These are phyloP conservation scores for Cucurbitaria berberidis DNA, from an alignment of 2,329 filamentous ascomycete species.

Conservation along the genomic window DNA sequence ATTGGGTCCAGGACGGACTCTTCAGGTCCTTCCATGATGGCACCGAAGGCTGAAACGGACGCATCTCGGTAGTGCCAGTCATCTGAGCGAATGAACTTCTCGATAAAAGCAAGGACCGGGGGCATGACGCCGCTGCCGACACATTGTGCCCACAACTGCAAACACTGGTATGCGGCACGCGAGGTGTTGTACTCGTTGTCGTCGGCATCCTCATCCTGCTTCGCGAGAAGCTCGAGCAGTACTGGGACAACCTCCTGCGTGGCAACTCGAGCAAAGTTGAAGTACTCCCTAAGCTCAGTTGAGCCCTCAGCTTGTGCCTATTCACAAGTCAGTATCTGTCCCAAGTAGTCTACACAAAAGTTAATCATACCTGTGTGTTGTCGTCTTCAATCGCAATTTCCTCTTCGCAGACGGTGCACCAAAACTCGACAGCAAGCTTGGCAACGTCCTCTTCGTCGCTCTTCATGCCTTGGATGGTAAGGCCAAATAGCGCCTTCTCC, in stretches of 20 bases:
- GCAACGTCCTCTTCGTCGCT: constrained; percentile 96
- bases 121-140: constrained; percentile 84
- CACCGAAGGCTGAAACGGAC: constrained; percentile 94
- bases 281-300: constrained; percentile 87
- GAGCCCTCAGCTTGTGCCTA: constrained; percentile 71
- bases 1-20: constrained; percentile 90
- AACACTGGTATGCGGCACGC: constrained; percentile 92
- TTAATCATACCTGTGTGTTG: constrained; percentile 71
- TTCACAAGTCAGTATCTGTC: neutral
- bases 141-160: constrained; percentile 93
- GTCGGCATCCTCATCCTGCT: constrained; percentile 95
- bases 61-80: constrained; percentile 97
- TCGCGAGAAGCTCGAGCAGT: constrained; percentile 84
- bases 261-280: constrained; percentile 93
- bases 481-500: constrained; percentile 98
- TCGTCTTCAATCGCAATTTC: constrained; percentile 98
- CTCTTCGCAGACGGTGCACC: constrained; percentile 99
- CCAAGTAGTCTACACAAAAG: neutral
- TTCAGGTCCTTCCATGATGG: constrained; percentile 98
- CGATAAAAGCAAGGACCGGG: constrained; percentile 88
- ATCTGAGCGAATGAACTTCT: constrained; percentile 84
- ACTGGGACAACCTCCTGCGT: constrained; percentile 94
- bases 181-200: constrained; percentile 99
- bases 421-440: constrained; percentile 98
- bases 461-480: constrained; percentile 99